Conservation (phyloP, 2,329 filamentous ascomycete species). For the Aspergillus fumigatiaffinis region DNA sequence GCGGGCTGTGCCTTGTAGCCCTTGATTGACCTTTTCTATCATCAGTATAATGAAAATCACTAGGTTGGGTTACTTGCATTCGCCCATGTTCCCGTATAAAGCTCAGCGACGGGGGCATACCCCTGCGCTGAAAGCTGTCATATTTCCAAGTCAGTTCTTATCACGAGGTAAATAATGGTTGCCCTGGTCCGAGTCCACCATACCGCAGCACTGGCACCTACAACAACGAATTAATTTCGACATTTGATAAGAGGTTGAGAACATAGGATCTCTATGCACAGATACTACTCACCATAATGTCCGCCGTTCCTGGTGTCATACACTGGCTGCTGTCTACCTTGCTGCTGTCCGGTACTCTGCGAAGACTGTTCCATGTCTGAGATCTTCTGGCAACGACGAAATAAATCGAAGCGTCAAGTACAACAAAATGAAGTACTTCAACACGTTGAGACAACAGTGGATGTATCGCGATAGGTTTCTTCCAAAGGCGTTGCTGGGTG, state of each 20-base stretch:
- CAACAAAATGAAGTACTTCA: conserved; percentile 1
- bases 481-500: neutral
- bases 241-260: neutral
- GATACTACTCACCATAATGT: conserved; percentile 63
- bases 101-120: conserved; percentile 80
- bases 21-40: conserved; percentile 77
- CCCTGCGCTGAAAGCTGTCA: conserved; percentile 76
- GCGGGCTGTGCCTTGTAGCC: conserved; percentile 84
- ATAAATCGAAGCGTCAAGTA: neutral
- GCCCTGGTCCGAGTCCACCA: conserved; percentile 27
- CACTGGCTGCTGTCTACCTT: conserved; percentile 58
- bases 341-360: conserved; percentile 54
- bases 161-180: neutral
- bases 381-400: neutral
- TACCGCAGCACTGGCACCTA: conserved; percentile 68
- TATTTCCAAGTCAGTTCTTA: conserved; percentile 10
- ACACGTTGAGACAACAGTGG: neutral
- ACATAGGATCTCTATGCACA: neutral
- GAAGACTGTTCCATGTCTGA: conserved; percentile 54
- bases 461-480: neutral
- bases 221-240: conserved; percentile 8
- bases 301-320: conserved; percentile 72
- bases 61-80: conserved; percentile 61
- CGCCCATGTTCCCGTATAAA: conserved; percentile 91
- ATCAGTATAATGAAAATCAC: conserved; percentile 10